A percentile compares a stretch with the other conserved stretches of the same genome.
These are phyloP conservation scores for Brassica nigra DNA, from an alignment of 345 rosid species.

Conservation along the genomic window DNA sequence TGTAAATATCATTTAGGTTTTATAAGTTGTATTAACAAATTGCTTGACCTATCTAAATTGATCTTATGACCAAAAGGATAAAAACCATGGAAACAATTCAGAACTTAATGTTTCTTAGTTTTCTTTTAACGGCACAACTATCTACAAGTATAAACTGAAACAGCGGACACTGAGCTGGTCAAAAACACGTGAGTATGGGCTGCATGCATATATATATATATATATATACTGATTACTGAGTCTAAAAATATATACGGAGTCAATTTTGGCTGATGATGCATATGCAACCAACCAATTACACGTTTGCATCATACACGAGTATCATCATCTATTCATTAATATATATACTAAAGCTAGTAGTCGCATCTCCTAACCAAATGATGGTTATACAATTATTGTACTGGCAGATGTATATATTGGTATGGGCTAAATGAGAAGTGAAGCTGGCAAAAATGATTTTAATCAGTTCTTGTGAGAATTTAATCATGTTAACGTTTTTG, in stretches of 20 bases:
- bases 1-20: not conserved
- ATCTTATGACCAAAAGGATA: not conserved
- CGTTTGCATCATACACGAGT: slow-evolving; percentile 23
- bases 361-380: not conserved
- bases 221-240: not conserved
- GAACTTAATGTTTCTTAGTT: not conserved
- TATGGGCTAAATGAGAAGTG: slow-evolving; percentile 11
- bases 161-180: slow-evolving; percentile 15
- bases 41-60: not conserved
- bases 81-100: not conserved
- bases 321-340: slow-evolving; percentile 6
- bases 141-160: not conserved
- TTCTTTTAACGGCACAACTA: not conserved
- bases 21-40: not conserved
- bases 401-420: slow-evolving; percentile 11
- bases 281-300: slow-evolving; percentile 13
- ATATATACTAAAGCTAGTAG: slow-evolving; percentile 6
- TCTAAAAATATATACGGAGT: not conserved
- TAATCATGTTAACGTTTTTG: slow-evolving; percentile 18
- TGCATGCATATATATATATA: not conserved
- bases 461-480: not conserved
- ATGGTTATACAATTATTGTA: slow-evolving; percentile 8
- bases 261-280: not conserved
- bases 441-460: slow-evolving; percentile 24
- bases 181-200: slow-evolving; percentile 34